Evolutionary conservation across 2,329 filamentous ascomycete genomes (phyloP), one percentile per base, ranked within the genome.

Genomic region (Alternaria triticimaculans): DNA sequence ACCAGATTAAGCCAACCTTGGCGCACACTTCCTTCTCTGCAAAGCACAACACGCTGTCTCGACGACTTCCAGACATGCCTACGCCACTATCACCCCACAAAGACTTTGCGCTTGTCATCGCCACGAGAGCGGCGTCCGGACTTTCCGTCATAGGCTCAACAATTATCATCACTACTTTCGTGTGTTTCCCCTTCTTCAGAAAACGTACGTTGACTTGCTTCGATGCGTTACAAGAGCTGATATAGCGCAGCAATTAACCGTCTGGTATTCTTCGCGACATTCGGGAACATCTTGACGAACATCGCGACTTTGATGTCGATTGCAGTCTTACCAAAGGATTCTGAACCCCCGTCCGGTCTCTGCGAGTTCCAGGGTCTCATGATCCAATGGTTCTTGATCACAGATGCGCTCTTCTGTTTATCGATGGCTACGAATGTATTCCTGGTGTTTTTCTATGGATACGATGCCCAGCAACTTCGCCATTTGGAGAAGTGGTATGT

Each of bases 371-470:
- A 97, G 73, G 92, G 83, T 1, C 91, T 94, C 68, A 78, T 96
- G 10, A 92, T 96, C 66, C 93, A 96, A 77, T 93, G 92, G 93
- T 94, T 66, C 51, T 57, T 69, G 56, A 62, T 62, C 23, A 65
- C 69, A 10, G 65, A 70, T 57, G 70, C 63, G 48, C 64, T 55
- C 57, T 65, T 55, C 46, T 72, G 55, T 21, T 41, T 53, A 3
- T 53, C 49, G 5, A 96, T 96, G 92, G 92, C 92, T 1, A 85
- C 90, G 69, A 96, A 96, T 75, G 92, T 96, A 55, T 93, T 93
- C 77, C 81, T 95, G 14, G 94, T 92, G 0, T 93, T 96, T 74
- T 94, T 93, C 78, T 85, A 84, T 72, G 91, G 91, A 66, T 94
- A 89, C 70, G 88, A 91, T 63, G 87, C 89, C 1, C 80, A 84